A percentile compares a stretch with the other conserved stretches of the same genome.
phyloP scores from a whole-genome alignment of 192 early-diverging fungal genomes.

The Thoreauomyces humboldtii region DNA sequence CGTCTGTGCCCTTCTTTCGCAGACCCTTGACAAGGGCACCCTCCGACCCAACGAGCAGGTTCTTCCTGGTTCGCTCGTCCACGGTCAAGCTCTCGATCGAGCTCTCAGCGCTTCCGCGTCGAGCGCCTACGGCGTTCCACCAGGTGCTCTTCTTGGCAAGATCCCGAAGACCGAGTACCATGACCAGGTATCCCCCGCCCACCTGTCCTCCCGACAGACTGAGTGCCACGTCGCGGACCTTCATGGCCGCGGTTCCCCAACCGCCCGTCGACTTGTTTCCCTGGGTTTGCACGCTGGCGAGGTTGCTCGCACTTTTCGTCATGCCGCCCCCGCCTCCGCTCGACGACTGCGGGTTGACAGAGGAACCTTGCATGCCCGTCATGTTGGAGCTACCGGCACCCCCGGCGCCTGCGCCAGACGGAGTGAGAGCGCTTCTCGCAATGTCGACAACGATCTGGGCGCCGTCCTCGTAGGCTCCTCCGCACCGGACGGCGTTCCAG shows the following conservation, averaged over 20 bases:
- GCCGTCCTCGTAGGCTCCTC: conserved; percentile 45
- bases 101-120: conserved; percentile 30
- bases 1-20: conserved; percentile 12
- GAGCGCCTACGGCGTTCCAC: conserved; percentile 28
- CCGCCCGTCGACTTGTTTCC: conserved; percentile 37
- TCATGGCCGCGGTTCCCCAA: conserved; percentile 46
- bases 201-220: conserved; percentile 61
- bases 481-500: conserved; percentile 51
- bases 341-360: too few relatives aligned
- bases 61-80: conserved; percentile 12
- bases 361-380: neutral
- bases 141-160: conserved; percentile 41
- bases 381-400: neutral
- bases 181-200: conserved; percentile 68
- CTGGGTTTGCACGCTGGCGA: conserved; percentile 50
- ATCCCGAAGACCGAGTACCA: conserved; percentile 83
- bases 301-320: conserved; percentile 41
- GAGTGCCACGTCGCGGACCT: conserved; percentile 83
- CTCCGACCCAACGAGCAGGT: neutral
- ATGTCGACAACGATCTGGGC: conserved; percentile 79
- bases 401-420: conserved; percentile 5
- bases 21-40: neutral
- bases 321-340: conserved; percentile 9
- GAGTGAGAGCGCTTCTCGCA: conserved; percentile 59
- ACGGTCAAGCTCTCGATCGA: conserved; percentile 23